These are phyloP conservation scores for Fragilariopsis cylindrus DNA, from an alignment of 108 stramenopile genomes.

Conservation along the genomic window DNA sequence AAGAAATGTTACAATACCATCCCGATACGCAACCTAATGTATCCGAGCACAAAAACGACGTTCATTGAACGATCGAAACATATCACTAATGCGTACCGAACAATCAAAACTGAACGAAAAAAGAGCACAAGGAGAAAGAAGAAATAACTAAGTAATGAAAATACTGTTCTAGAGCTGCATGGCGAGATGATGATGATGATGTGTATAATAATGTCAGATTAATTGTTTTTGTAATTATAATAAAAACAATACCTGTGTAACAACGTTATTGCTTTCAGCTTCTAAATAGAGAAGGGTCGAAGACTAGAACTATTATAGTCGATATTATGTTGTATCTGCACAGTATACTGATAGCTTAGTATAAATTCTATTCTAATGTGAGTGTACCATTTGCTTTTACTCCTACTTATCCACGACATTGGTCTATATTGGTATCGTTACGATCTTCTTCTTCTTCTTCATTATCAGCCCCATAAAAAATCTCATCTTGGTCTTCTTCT, in stretches of 20 bases:
- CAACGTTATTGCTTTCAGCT: too few relatives aligned
- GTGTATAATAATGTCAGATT: background rate
- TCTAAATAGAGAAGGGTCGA: background rate
- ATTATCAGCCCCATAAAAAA: background rate
- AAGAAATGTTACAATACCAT: slow-evolving; percentile 81
- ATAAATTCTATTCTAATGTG: background rate
- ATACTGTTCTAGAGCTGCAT: background rate
- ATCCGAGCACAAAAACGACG: slow-evolving; percentile 65
- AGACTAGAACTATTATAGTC: background rate
- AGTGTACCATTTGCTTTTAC: too few relatives aligned
- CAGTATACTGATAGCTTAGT: background rate
- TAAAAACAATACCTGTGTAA: too few relatives aligned
- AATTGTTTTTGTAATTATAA: background rate
- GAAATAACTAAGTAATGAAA: background rate
- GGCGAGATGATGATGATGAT: too few relatives aligned
- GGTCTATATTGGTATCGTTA: slow-evolving; percentile 2
- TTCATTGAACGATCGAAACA: slow-evolving; percentile 73
- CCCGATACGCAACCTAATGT: slow-evolving; percentile 69
- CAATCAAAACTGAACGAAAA: slow-evolving; percentile 57
- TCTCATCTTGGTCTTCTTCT: slow-evolving; percentile 9
- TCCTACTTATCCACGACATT: background rate
- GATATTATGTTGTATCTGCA: background rate
- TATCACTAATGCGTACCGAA: slow-evolving; percentile 79
- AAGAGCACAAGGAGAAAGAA: background rate
- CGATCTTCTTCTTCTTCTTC: slow-evolving; percentile 12